Evolutionary conservation across 2,329 filamentous ascomycete species (phyloP), one percentile per base, ranked within the genome.

Genomic region (Ophiostoma australiae): DNA sequence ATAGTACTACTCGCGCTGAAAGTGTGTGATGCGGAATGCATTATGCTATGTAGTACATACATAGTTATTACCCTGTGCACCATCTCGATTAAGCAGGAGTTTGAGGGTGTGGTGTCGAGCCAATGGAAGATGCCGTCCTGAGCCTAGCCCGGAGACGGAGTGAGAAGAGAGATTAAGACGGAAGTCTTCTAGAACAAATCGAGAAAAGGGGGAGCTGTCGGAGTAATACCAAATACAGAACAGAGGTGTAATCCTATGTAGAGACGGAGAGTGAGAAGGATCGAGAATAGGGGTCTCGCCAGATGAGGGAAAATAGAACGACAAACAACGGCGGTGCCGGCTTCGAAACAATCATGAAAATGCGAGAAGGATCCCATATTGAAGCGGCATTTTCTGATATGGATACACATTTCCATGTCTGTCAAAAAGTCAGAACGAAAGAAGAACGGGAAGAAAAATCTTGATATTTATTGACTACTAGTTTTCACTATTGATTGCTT

Each of bases 141-240:
- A 66, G 71, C 52, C 39, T 72, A 72, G 71, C 31, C 39, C 65
- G 33, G n/a, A 31, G 58, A 68, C 31, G 17, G 63, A 27, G 27
- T 70, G 33, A 70, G 66, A 58, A 69, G 44, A 67, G 67, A 72
- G 69, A 66, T 66, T 65, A 39, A 39, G 52, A 65, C 17, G 61
- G 31, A 15, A 41, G n/a, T 20, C 68, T 74, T 74, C 72, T 72
- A 74, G 72, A 74, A 74, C 72, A 61, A 71, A 70, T 61, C 33
- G 69, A 67, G 63, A 72, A 71, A 72, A 67, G 69, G 71, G 71
- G 69, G 17, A 33, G 15, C 20, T 31, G 48, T 52, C 17, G 48
- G n/a, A 52, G n/a, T 52, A 52, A 52, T 20, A 52, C 48, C 7
- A 6, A n/a, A 6, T 52, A n/a, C 48, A n/a, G 48, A n/a, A 31